phyloP scores from a whole-genome alignment of 352 stramenopile genomes.

The Ophiocytium majus region DNA sequence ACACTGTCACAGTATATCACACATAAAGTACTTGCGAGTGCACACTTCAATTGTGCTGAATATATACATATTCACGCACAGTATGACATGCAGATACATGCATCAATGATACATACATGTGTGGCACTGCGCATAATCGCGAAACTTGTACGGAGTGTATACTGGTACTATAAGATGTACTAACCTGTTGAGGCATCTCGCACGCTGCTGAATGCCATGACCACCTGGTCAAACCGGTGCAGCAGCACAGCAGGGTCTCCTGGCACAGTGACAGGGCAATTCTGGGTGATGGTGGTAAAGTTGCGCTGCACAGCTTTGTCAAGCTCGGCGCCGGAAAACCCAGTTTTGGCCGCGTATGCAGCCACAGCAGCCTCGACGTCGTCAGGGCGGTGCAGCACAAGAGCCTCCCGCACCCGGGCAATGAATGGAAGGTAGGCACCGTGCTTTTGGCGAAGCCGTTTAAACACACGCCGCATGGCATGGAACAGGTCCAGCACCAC shows the following conservation, averaged over 20 bases:
- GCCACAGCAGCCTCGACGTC: neutral
- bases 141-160: no score
- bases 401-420: neutral
- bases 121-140: no score
- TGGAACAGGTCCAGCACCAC: neutral
- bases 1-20: no score
- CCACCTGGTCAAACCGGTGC: neutral
- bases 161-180: no score
- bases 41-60: no score
- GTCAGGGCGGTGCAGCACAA: neutral
- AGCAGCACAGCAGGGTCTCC: neutral
- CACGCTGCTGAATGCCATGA: neutral
- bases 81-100: no score
- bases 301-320: neutral
- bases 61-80: no score
- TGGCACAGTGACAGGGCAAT: neutral
- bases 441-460: neutral
- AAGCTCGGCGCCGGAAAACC: neutral
- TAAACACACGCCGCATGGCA: neutral
- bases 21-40: no score
- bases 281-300: neutral
- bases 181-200: neutral
- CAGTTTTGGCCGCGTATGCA: neutral
- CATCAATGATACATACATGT: no score
- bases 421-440: neutral